These are phyloP conservation scores for Aspergillus viridinutans DNA, from an alignment of 2,329 filamentous ascomycete genomes.

Conservation along the genomic window DNA sequence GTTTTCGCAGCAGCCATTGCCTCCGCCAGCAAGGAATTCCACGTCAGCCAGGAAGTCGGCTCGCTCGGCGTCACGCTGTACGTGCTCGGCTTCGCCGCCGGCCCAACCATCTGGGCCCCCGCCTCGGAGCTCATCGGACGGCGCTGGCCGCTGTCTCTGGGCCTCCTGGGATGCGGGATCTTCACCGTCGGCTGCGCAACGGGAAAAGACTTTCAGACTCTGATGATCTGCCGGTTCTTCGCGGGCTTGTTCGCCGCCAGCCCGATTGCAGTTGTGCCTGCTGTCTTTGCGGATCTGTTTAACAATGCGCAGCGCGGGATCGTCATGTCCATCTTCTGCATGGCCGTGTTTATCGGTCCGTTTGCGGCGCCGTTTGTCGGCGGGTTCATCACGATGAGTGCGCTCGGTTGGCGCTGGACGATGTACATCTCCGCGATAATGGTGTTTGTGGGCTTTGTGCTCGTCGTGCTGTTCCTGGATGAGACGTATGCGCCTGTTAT, in stretches of 20 bases:
- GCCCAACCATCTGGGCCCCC: slow-evolving; percentile 61
- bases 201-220: slow-evolving; percentile 38
- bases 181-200: slow-evolving; percentile 46
- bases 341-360: slow-evolving; percentile 49
- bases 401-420: slow-evolving; percentile 51
- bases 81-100: slow-evolving; percentile 53
- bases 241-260: slow-evolving; percentile 44
- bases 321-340: slow-evolving; percentile 48
- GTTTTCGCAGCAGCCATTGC: slow-evolving; percentile 65
- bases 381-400: slow-evolving; percentile 48
- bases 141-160: slow-evolving; percentile 48
- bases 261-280: slow-evolving; percentile 43
- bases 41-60: slow-evolving; percentile 42
- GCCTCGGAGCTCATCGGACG: slow-evolving; percentile 58
- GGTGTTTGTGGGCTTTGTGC: slow-evolving; percentile 45
- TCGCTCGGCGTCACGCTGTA: slow-evolving; percentile 48
- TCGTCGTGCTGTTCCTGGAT: slow-evolving; percentile 43
- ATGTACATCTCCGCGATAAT: slow-evolving; percentile 52
- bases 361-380: slow-evolving; percentile 49
- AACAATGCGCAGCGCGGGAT: slow-evolving; percentile 42
- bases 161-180: slow-evolving; percentile 40
- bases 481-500: slow-evolving; percentile 52
- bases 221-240: slow-evolving; percentile 47
- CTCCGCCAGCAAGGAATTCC: slow-evolving; percentile 48
- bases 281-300: slow-evolving; percentile 48